Evolutionary conservation across 345 rosid species (phyloP).

Genomic region (Raphanus sativus): DNA sequence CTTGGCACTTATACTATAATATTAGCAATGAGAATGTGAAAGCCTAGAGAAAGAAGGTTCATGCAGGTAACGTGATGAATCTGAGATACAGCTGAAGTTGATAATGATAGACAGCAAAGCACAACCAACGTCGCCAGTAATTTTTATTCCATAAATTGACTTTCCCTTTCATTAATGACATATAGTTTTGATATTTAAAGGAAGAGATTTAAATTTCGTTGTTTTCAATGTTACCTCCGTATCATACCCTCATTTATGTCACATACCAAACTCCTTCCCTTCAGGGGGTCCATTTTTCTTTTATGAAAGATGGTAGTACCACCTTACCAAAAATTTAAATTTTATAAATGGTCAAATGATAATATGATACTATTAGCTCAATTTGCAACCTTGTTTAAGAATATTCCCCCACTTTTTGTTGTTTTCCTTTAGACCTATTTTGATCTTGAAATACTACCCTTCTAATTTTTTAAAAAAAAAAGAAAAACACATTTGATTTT

Average conservation of each 20-base stretch:
- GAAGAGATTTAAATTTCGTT: not conserved
- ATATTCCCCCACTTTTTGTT: not conserved
- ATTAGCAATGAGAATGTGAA: constrained; percentile 25
- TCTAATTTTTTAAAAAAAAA: not conserved
- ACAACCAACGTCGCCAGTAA: constrained; percentile 24
- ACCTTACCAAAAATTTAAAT: not conserved
- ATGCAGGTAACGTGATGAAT: constrained; percentile 37
- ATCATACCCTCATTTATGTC: constrained; percentile 30
- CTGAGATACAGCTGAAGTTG: constrained; percentile 12
- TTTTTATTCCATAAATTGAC: constrained; percentile 22
- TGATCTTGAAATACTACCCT: not conserved
- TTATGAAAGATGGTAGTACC: constrained; percentile 7
- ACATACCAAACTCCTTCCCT: constrained; percentile 29
- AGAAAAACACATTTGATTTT: not conserved
- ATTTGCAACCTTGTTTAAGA: constrained; percentile 12
- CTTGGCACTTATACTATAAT: not conserved
- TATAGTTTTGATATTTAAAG: not conserved
- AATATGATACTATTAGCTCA: not conserved
- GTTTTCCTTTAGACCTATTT: not conserved
- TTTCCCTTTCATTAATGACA: constrained; percentile 23
- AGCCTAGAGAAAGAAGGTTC: not conserved
- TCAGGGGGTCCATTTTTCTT: constrained; percentile 25
- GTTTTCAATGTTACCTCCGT: not conserved
- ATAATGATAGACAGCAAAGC: constrained; percentile 36
- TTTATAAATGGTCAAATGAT: not conserved